phyloP scores from a whole-genome alignment of 352 stramenopile species.

The Thalassiosira ordinaria region DNA sequence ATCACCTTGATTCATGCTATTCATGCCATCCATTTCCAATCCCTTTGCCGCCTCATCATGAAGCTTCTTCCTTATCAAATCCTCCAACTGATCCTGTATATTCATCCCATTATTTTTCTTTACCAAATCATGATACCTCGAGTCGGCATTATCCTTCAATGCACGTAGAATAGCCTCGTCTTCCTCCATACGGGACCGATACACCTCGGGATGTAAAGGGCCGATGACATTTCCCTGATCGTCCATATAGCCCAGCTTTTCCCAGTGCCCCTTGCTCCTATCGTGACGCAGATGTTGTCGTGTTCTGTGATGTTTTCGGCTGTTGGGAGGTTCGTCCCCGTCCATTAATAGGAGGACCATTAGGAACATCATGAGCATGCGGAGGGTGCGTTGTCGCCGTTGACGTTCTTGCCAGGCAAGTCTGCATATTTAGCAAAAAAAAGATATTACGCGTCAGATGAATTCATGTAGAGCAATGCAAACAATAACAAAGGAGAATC shows the following conservation, averaged over 20 bases:
- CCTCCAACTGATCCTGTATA: slow-evolving; percentile 53
- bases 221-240: slow-evolving; percentile 34
- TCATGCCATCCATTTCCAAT: slow-evolving; percentile 1
- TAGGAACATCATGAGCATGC: slow-evolving; percentile 83
- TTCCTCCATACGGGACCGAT: slow-evolving; percentile 23
- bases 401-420: slow-evolving; percentile 75
- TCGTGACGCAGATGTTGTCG: background rate
- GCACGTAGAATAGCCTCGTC: slow-evolving; percentile 32
- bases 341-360: slow-evolving; percentile 85
- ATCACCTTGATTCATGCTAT: slow-evolving; percentile 11
- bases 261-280: background rate
- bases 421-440: slow-evolving; percentile 4
- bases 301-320: slow-evolving; percentile 21
- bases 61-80: slow-evolving; percentile 55
- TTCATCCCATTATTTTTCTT: slow-evolving; percentile 68
- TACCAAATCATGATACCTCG: slow-evolving; percentile 64
- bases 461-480: too few relatives aligned
- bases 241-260: slow-evolving; percentile 39
- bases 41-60: slow-evolving; percentile 32
- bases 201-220: slow-evolving; percentile 28
- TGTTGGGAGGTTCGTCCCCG: slow-evolving; percentile 67
- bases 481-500: too few relatives aligned
- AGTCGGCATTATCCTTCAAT: slow-evolving; percentile 34
- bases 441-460: too few relatives aligned
- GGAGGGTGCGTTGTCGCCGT: slow-evolving; percentile 71